Evolutionary conservation across 345 rosid genomes (phyloP).

Genomic region (Trapa bicornis): DNA sequence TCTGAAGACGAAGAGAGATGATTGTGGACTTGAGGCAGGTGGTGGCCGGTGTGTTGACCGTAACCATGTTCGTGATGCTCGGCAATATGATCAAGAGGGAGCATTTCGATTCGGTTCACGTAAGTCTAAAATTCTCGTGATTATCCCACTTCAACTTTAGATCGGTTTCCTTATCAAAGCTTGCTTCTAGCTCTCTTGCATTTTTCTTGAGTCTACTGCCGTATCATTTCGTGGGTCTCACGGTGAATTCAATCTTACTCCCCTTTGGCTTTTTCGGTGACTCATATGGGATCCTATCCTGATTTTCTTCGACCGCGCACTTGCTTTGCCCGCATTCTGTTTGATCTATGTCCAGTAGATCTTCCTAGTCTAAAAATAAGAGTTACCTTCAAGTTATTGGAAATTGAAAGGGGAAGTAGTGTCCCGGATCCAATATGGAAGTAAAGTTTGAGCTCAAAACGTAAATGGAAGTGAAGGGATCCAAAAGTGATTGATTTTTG

Average conservation of each 20-base stretch:
- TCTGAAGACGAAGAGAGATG: conserved; percentile 23
- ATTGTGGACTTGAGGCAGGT: conserved; percentile 93
- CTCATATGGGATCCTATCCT: not conserved
- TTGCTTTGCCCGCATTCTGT: not conserved
- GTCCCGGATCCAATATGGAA: no score
- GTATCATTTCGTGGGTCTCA: no score
- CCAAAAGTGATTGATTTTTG: not conserved
- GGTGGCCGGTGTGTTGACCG: conserved; percentile 76
- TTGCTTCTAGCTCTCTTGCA: not conserved
- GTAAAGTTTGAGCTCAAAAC: no score
- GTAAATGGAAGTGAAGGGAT: not conserved
- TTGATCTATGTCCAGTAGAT: not conserved
- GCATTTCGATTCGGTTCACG: conserved; percentile 63
- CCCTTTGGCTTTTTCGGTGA: not conserved
- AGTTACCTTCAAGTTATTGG: no score
- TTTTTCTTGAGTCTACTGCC: not conserved
- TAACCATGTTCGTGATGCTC: conserved; percentile 96
- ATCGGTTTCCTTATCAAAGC: not conserved
- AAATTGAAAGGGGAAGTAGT: no score
- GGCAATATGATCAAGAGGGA: conserved; percentile 95
- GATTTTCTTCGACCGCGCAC: not conserved
- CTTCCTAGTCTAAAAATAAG: not conserved
- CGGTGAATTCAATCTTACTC: no score
- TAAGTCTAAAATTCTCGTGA: conserved; percentile 14
- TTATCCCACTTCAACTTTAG: not conserved